phyloP scores from a whole-genome alignment of 148 eudicot species.

The Rhododendron williamsianum region DNA sequence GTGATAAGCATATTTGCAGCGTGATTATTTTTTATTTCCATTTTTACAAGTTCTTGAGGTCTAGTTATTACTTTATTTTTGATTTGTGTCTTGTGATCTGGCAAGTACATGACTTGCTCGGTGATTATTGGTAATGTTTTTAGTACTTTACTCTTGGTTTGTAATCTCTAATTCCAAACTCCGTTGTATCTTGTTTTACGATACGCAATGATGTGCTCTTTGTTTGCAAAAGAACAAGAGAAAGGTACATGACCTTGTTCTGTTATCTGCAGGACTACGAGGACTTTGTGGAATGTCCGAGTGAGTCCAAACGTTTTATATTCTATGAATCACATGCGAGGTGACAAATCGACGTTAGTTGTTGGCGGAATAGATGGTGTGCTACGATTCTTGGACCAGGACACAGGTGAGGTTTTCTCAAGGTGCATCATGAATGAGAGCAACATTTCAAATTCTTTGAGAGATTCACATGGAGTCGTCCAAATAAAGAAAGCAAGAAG shows the following conservation, averaged over 20 bases:
- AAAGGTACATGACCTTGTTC: not conserved
- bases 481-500: constrained; percentile 48
- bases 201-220: not conserved
- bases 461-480: constrained; percentile 27
- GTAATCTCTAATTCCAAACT: not conserved
- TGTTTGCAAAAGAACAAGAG: not conserved
- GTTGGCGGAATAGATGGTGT: constrained; percentile 85
- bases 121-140: not conserved
- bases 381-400: constrained; percentile 55
- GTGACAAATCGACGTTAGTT: constrained; percentile 50
- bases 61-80: not conserved
- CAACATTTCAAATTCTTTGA: constrained; percentile 15
- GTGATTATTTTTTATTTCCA: not conserved
- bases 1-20: not conserved
- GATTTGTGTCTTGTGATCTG: not conserved
- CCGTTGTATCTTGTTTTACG: not conserved
- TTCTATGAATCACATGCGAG: constrained; percentile 56
- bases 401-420: constrained; percentile 53
- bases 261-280: constrained; percentile 39
- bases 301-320: constrained; percentile 58
- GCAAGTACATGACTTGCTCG: not conserved
- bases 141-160: not conserved
- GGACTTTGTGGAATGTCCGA: constrained; percentile 43
- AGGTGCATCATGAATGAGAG: constrained; percentile 39
- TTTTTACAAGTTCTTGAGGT: not conserved